These are phyloP conservation scores for Corinectria fuckeliana DNA, from an alignment of 2,329 filamentous ascomycete genomes.

Conservation along the genomic window DNA sequence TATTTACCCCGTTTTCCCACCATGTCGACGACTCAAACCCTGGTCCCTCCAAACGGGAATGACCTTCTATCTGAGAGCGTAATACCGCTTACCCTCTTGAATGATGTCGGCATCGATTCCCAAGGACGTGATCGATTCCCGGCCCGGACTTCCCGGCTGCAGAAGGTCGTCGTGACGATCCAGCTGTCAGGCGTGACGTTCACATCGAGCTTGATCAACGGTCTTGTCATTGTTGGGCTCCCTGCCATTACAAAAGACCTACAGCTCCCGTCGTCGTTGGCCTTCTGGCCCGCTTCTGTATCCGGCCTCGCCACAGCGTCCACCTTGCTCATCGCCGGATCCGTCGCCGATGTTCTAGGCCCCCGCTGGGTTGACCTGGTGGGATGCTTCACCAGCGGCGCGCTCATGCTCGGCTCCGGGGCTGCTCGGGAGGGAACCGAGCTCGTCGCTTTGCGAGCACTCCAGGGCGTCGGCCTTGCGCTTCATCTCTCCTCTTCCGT, in stretches of 20 bases:
- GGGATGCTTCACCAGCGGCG: conserved; percentile 41
- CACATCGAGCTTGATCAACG: conserved; percentile 32
- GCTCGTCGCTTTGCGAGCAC: conserved; percentile 46
- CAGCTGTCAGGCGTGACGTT: conserved; percentile 37
- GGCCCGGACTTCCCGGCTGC: conserved; percentile 19
- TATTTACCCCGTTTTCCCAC: not conserved
- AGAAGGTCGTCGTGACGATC: conserved; percentile 29
- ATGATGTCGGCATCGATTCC: not conserved
- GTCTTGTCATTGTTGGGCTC: conserved; percentile 47
- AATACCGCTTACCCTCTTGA: conserved; percentile 6
- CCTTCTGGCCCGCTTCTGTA: conserved; percentile 49
- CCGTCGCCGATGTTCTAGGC: conserved; percentile 48
- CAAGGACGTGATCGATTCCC: not conserved
- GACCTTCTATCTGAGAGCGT: conserved; percentile 1
- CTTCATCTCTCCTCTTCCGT: conserved; percentile 47
- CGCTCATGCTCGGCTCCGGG: conserved; percentile 43
- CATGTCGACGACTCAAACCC: conserved; percentile 1
- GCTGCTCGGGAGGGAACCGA: conserved; percentile 40
- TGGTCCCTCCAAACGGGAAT: conserved; percentile 1
- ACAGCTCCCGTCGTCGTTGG: conserved; percentile 40
- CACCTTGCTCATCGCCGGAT: conserved; percentile 47
- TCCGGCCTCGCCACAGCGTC: conserved; percentile 45
- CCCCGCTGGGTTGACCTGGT: conserved; percentile 41
- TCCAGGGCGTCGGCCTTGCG: conserved; percentile 48
- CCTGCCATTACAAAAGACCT: conserved; percentile 49